Conservation (phyloP, 371 early-diverging fungal genomes). For the Mortierella sp. region DNA sequence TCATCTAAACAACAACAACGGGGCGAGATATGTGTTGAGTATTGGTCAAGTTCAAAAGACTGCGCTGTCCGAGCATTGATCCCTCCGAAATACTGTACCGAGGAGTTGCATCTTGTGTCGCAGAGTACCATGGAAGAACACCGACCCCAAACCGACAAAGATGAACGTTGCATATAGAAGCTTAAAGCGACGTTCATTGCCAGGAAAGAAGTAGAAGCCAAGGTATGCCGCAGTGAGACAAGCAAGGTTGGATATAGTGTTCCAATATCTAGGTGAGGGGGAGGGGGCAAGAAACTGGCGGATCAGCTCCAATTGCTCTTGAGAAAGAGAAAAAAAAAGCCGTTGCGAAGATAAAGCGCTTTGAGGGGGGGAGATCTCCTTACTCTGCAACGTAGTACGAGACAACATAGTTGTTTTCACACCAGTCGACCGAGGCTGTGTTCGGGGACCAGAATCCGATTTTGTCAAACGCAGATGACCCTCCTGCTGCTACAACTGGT, state of each 20-base stretch:
- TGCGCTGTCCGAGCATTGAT: no score
- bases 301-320: no score
- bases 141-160: slow-evolving; percentile 38
- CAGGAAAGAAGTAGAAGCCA: slow-evolving; percentile 19
- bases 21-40: neutral
- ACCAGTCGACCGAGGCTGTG: slow-evolving; percentile 63
- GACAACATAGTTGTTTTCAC: slow-evolving; percentile 70
- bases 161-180: slow-evolving; percentile 17
- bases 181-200: slow-evolving; percentile 19
- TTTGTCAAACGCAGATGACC: slow-evolving; percentile 34
- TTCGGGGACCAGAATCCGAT: slow-evolving; percentile 53
- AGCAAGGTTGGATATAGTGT: slow-evolving; percentile 27
- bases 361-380: no score
- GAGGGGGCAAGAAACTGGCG: neutral
- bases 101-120: slow-evolving; percentile 51
- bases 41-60: no score
- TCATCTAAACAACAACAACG: slow-evolving; percentile 21
- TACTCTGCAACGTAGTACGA: slow-evolving; percentile 71
- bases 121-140: slow-evolving; percentile 46
- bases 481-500: slow-evolving; percentile 26
- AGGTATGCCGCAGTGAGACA: slow-evolving; percentile 21
- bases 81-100: no score
- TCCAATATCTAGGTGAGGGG: slow-evolving; percentile 37
- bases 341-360: no score
- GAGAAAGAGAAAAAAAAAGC: slow-evolving; percentile 1